Base-by-base conservation (phyloP, 2,329 filamentous ascomycete species). In the Phialophora expanda region DNA sequence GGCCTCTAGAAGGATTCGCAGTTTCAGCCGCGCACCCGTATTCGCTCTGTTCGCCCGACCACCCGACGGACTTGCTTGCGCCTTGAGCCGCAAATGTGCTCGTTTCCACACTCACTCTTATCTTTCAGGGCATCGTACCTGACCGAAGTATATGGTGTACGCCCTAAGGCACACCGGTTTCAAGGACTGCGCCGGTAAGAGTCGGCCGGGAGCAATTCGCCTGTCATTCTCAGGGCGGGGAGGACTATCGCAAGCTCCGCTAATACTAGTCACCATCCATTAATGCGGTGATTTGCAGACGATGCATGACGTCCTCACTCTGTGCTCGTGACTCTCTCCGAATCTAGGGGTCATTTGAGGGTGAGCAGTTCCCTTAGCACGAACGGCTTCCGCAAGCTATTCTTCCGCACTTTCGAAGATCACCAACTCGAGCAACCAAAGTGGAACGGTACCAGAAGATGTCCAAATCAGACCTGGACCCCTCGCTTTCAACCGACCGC, bases 401-500 rank as follows among this genome's bases (percentile, higher is more conserved):
- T 17, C 48, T 28, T 9, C 28, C 28, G 17, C 26, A 11, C 24
- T 34, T n/a, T 17, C 17, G 24, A 20, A 14, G 28, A 55, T 30
- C 12, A 9, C 14, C 53, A 12, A 6, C 24, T 20, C 53, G 20
- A 53, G 20, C 53, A 55, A 34, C 11, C 53, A 17, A 34, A 12
- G n/a, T 32, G 5, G 12, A 34, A 30, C 9, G 11, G 6, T 26
- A 7, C 1, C 11, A 14, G 26, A 22, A 58, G 34, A 69, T 69
- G 64, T 64, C 61, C 9, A 66, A 66, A 57, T 28, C 56, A 38
- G 20, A 46, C 34, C 22, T 50, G 8, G 57, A 61, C 20, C 12
- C 55, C n/a, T 51, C 34, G 20, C 61, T 59, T 28, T 12, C 20
- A 58, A 73, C 76, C 69, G 75, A 80, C 68, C 75, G 69, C 12